Evolutionary conservation across 2,329 filamentous ascomycete genomes (phyloP).

Genomic region (Dactylellina sp.): DNA sequence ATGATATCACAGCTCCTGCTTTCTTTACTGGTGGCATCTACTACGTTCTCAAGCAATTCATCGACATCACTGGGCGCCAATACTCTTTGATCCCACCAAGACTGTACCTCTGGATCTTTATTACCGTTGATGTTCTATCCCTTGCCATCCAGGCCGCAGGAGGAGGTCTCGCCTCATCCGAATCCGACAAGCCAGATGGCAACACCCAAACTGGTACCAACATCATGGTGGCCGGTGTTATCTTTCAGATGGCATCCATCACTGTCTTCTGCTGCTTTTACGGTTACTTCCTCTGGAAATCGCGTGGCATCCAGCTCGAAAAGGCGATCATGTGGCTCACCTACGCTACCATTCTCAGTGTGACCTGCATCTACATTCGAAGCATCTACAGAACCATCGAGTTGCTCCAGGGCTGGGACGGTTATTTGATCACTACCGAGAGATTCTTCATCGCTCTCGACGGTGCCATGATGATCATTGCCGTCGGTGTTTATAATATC

Average conservation of each 20-base stretch:
- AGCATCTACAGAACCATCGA: conserved; percentile 69
- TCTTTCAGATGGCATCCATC: conserved; percentile 71
- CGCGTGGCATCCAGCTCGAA: conserved; percentile 33
- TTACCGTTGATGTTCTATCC: conserved; percentile 69
- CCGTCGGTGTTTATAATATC: conserved; percentile 66
- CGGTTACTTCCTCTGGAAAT: conserved; percentile 66
- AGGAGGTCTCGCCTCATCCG: conserved; percentile 67
- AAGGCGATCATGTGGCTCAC: conserved; percentile 59
- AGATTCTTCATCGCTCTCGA: conserved; percentile 68
- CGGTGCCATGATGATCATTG: conserved; percentile 67
- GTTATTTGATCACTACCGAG: conserved; percentile 68
- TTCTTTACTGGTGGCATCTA: conserved; percentile 70
- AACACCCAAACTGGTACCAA: conserved; percentile 67
- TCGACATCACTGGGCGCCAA: conserved; percentile 65
- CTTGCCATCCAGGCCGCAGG: conserved; percentile 70
- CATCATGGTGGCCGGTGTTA: conserved; percentile 69
- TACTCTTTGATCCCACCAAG: conserved; percentile 65
- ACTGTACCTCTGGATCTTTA: conserved; percentile 68
- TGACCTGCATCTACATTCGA: conserved; percentile 66
- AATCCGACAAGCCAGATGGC: conserved; percentile 66
- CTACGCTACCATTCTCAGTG: conserved; percentile 64
- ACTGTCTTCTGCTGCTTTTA: conserved; percentile 68
- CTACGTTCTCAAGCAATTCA: conserved; percentile 67
- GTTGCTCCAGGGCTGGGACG: conserved; percentile 67
- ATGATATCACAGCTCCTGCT: conserved; percentile 63